These are phyloP conservation scores for Malania oleifera DNA, from an alignment of 164 flowering plant species.

Conservation along the genomic window DNA sequence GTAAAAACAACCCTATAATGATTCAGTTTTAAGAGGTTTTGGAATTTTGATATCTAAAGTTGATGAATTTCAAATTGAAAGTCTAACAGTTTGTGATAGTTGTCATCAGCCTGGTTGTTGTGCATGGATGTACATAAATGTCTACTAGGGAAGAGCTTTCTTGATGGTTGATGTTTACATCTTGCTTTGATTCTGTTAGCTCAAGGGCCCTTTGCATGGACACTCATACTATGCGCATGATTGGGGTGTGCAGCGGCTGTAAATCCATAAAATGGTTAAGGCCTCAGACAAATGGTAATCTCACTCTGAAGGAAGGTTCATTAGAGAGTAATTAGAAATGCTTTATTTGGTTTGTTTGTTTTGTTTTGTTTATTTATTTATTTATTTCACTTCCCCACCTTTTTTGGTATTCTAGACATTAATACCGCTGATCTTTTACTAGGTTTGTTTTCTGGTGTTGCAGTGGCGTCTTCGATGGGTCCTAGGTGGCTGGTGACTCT, in stretches of 20 bases:
- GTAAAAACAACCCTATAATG: too few relatives aligned
- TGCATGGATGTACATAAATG: too few relatives aligned
- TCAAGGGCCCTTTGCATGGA: conserved; percentile 87
- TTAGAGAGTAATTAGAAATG: conserved; percentile 47
- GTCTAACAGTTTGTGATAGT: too few relatives aligned
- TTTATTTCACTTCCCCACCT: not conserved
- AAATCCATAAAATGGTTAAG: conserved; percentile 85
- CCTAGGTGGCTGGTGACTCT: too few relatives aligned
- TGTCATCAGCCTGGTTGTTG: too few relatives aligned
- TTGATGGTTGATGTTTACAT: not conserved
- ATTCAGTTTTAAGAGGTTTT: too few relatives aligned
- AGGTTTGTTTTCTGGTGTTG: too few relatives aligned
- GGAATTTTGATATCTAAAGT: too few relatives aligned
- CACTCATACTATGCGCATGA: conserved; percentile 98
- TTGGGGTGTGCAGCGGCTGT: conserved; percentile 89
- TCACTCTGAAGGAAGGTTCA: conserved; percentile 36
- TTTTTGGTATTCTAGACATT: too few relatives aligned
- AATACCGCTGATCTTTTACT: too few relatives aligned
- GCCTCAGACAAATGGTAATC: conserved; percentile 57
- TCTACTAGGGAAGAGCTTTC: not conserved
- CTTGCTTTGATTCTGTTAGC: conserved; percentile 42
- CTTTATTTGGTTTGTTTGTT: not conserved
- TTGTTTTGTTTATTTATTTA: not conserved
- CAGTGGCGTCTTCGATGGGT: too few relatives aligned
- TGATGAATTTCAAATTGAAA: too few relatives aligned